Base-by-base conservation (phyloP, 2,329 filamentous ascomycete species). In the Phialophora chinensis region DNA sequence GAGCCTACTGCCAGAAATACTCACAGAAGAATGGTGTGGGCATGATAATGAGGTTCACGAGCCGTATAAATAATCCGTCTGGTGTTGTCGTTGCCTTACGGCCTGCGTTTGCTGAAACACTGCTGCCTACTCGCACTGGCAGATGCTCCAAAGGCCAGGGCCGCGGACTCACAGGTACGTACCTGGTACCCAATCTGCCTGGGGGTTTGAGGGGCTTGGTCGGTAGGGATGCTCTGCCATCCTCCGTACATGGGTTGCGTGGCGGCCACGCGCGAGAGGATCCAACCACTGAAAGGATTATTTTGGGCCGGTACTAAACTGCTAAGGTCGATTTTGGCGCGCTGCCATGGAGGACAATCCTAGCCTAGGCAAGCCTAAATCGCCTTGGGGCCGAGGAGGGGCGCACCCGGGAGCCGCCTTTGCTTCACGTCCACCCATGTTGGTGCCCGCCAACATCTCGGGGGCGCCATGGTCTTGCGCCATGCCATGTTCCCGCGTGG, bases 251-350 rank as follows among this genome's bases (percentile, higher is more conserved):
- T 42, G 57, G 27, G 38, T 52, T 60, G 27, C 27, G 57, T 60
- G 57, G 57, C 57, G 57, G 57, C 57, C 57, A 60, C 38, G 38
- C 57, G 57, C 57, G 57, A 60, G 23, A 60, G 57, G 57, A 50
- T 60, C 47, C 57, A 17, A 12, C 49, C 1, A 44, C 57, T 44
- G 44, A 29, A 60, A 60, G 25, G 49, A 49, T 29, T 25, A 31
- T 35, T 60, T 55, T 25, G 29, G 53, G 53, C 12, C 53, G 25
- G 4, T 25, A 35, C 53, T 55, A 23, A 55, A 55, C 53, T 33
- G 53, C 20, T 12, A n/a, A 31, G n/a, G 53, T 33, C 53, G 25
- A 20, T 33, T 53, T 55, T 55, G 53, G 53, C 25, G 17, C 53
- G 27, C 27, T 33, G 29, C 12, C 53, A 5, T 29, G 53, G 23